These are phyloP conservation scores for Cystobasidium onofrii DNA, from an alignment of 768 basidiomycete species.

Conservation along the genomic window DNA sequence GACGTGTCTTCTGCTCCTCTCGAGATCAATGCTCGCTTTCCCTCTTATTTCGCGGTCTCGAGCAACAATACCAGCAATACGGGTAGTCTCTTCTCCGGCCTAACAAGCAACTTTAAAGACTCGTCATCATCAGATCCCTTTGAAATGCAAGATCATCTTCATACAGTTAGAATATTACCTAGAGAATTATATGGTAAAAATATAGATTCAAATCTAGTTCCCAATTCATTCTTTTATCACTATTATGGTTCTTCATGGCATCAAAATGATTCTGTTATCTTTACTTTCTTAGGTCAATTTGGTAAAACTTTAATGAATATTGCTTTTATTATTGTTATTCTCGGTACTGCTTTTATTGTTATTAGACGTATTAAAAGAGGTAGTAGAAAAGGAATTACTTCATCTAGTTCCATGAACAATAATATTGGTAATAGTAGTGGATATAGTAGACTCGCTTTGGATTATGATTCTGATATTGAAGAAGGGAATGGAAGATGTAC, in stretches of 20 bases:
- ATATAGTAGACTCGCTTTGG: neutral
- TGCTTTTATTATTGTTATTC: neutral
- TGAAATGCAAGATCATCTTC: neutral
- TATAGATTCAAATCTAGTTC: conserved; percentile 42
- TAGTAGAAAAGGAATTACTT: neutral
- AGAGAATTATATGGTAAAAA: conserved; percentile 89
- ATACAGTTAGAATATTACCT: conserved; percentile 79
- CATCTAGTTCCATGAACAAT: neutral
- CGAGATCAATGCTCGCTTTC: neutral
- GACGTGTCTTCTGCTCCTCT: neutral
- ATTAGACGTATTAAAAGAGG: neutral
- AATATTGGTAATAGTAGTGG: neutral
- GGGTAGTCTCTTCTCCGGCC: conserved; percentile 31
- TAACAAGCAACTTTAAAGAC: neutral
- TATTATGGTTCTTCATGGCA: conserved; percentile 98
- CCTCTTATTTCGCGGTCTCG: neutral
- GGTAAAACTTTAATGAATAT: conserved; percentile 11
- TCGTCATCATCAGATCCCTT: neutral
- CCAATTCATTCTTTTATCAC: conserved; percentile 85
- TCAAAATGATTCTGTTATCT: conserved; percentile 87
- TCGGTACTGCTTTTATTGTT: conserved; percentile 15
- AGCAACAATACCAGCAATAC: neutral
- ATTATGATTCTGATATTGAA: neutral
- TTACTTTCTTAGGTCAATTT: conserved; percentile 59
- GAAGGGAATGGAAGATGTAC: neutral